These are phyloP conservation scores for Rhododendron mucronatum DNA, from an alignment of 148 eudicot genomes.

Conservation along the genomic window DNA sequence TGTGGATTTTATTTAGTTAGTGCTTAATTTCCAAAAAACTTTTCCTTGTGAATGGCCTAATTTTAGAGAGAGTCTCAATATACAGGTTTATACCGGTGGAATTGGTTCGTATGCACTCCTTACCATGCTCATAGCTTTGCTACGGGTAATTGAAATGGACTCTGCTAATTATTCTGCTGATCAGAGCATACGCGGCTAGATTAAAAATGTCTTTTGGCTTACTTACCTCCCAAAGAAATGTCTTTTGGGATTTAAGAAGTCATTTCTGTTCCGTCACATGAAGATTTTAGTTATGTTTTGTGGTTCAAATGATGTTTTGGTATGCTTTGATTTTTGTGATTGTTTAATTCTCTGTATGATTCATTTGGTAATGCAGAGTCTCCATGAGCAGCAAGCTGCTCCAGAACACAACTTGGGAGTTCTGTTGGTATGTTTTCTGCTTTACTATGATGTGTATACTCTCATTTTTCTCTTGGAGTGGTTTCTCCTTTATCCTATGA, in stretches of 20 bases:
- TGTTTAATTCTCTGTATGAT: constrained; percentile 10
- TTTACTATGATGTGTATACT: not conserved
- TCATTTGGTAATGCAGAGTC: constrained; percentile 40
- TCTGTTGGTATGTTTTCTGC: constrained; percentile 54
- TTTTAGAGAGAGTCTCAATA: not conserved
- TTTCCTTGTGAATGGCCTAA: constrained; percentile 6
- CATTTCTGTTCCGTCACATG: not conserved
- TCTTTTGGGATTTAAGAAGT: not conserved
- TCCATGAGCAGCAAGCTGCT: constrained; percentile 42
- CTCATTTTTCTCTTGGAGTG: not conserved
- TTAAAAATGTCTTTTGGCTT: not conserved
- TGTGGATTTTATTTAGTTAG: constrained; percentile 6
- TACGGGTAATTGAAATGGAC: constrained; percentile 52
- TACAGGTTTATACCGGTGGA: constrained; percentile 91
- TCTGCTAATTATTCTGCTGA: constrained; percentile 1
- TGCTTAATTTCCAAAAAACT: not conserved
- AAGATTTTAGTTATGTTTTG: not conserved
- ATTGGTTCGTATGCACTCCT: constrained; percentile 95
- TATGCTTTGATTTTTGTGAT: not conserved
- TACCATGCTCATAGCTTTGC: constrained; percentile 88
- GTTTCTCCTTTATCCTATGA: not conserved
- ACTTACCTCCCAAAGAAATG: not conserved
- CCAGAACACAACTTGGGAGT: constrained; percentile 86
- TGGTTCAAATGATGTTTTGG: not conserved
- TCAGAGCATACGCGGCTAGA: not conserved